Percentiles rank a stretch among this genome's conserved stretches.
These are phyloP conservation scores for Tranzscheliella williamsii DNA, from an alignment of 1,284 basidiomycete genomes.

Conservation along the genomic window DNA sequence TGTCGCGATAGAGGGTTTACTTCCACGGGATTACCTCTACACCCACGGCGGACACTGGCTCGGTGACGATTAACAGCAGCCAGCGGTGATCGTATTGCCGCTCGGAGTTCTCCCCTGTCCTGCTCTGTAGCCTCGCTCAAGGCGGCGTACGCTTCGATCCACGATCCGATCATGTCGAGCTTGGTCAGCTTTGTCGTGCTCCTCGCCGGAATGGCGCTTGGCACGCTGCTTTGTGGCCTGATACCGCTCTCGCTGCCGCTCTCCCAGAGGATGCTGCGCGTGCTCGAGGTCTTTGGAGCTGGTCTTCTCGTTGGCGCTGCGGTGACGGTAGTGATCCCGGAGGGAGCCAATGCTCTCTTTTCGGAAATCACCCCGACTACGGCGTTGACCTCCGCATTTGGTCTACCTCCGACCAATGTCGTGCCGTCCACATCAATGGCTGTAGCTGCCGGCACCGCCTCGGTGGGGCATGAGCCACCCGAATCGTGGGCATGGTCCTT, in stretches of 20 bases:
- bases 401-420: conserved; percentile 3
- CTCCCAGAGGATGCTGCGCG: conserved; percentile 43
- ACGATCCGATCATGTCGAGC: too few species aligned
- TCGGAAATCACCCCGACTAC: conserved; percentile 4
- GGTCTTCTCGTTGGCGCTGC: conserved; percentile 57
- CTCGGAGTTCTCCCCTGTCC: too few species aligned
- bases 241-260: conserved; percentile 49
- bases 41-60: too few species aligned
- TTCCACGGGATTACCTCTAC: too few species aligned
- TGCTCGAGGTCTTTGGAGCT: conserved; percentile 54
- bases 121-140: too few species aligned
- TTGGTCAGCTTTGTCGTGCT: conserved; percentile 24
- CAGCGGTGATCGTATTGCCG: too few species aligned
- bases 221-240: conserved; percentile 50
- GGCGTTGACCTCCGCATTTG: not conserved
- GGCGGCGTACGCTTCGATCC: too few species aligned
- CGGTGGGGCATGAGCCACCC: not conserved
- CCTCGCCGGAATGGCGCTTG: conserved; percentile 41
- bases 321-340: conserved; percentile 57
- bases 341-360: conserved; percentile 44
- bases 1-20: too few species aligned
- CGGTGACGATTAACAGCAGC: too few species aligned
- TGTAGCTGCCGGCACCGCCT: not conserved
- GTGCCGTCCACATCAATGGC: conserved; percentile 4
- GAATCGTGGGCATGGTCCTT: conserved; percentile 29